These are phyloP conservation scores for Thalassiosira livingstoniorum DNA, from an alignment of 352 stramenopile genomes.

Conservation along the genomic window DNA sequence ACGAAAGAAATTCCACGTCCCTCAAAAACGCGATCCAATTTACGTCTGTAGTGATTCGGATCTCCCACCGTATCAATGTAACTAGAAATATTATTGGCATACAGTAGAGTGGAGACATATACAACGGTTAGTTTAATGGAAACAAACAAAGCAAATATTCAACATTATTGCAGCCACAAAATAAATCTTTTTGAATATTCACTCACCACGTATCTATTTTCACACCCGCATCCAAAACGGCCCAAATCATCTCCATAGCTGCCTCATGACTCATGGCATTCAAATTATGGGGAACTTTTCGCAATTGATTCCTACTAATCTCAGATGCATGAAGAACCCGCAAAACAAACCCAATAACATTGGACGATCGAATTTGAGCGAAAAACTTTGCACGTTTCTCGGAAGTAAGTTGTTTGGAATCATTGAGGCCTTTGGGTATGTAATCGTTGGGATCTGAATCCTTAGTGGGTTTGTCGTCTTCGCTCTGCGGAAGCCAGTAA, in stretches of 20 bases:
- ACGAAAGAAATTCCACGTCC: slow-evolving; percentile 89
- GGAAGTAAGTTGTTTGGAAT: slow-evolving; percentile 92
- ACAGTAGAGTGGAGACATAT: no score
- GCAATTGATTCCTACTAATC: slow-evolving; percentile 95
- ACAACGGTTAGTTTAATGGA: no score
- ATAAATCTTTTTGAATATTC: no score
- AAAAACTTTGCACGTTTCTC: slow-evolving; percentile 91
- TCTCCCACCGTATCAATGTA: slow-evolving; percentile 96
- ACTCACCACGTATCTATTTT: slow-evolving; percentile 72
- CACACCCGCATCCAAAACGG: slow-evolving; percentile 89
- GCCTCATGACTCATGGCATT: slow-evolving; percentile 95
- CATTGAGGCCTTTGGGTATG: slow-evolving; percentile 93
- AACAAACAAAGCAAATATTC: no score
- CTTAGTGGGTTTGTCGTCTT: no score
- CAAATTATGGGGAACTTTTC: slow-evolving; percentile 86
- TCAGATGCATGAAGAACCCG: slow-evolving; percentile 91
- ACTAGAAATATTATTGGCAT: no score
- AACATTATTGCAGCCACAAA: no score
- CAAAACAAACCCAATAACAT: slow-evolving; percentile 89
- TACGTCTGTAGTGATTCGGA: slow-evolving; percentile 90
- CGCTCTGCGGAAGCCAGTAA: slow-evolving; percentile 88
- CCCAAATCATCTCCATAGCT: slow-evolving; percentile 93
- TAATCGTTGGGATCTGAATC: no score
- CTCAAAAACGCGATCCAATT: slow-evolving; percentile 87
- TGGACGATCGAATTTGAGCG: slow-evolving; percentile 76